These are phyloP conservation scores for Aspergillus melleus DNA, from an alignment of 2,329 filamentous ascomycete species.

Conservation along the genomic window DNA sequence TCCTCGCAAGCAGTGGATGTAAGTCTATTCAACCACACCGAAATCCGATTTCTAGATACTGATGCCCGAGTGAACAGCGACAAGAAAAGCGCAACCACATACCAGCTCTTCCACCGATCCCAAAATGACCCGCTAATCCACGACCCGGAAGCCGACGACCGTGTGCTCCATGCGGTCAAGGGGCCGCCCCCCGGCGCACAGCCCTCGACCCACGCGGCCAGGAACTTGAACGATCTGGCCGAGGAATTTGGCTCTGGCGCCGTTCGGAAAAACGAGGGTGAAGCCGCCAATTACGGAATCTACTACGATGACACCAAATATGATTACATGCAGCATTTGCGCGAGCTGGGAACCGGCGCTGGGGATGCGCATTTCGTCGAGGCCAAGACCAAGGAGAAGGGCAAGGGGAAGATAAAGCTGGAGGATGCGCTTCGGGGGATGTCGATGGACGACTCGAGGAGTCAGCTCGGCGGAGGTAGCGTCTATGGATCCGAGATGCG, in stretches of 20 bases:
- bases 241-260: conserved; percentile 65
- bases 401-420: conserved; percentile 72
- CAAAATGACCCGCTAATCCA: conserved; percentile 98
- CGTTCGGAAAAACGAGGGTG: conserved; percentile 87
- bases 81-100: conserved; percentile 91
- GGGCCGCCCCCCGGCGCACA: conserved; percentile 33
- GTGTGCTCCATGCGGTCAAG: conserved; percentile 76
- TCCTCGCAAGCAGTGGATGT: conserved; percentile 73
- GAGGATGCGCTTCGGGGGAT: conserved; percentile 75
- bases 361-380: conserved; percentile 85
- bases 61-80: conserved; percentile 53
- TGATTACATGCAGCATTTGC: conserved; percentile 99
- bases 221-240: conserved; percentile 76
- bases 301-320: conserved; percentile 95
- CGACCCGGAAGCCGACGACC: conserved; percentile 81
- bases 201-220: conserved; percentile 43
- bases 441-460: conserved; percentile 44
- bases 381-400: conserved; percentile 62
- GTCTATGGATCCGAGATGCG: conserved; percentile 40
- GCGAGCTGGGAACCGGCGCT: conserved; percentile 70
- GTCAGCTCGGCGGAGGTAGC: conserved; percentile 27
- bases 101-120: conserved; percentile 89
- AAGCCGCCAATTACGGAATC: conserved; percentile 90
- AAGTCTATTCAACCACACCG: conserved; percentile 30
- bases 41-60: not conserved